Evolutionary conservation across 2,329 filamentous ascomycete genomes (phyloP), one percentile per base, ranked within the genome.

Genomic region (Cladophialophora bantiana): DNA sequence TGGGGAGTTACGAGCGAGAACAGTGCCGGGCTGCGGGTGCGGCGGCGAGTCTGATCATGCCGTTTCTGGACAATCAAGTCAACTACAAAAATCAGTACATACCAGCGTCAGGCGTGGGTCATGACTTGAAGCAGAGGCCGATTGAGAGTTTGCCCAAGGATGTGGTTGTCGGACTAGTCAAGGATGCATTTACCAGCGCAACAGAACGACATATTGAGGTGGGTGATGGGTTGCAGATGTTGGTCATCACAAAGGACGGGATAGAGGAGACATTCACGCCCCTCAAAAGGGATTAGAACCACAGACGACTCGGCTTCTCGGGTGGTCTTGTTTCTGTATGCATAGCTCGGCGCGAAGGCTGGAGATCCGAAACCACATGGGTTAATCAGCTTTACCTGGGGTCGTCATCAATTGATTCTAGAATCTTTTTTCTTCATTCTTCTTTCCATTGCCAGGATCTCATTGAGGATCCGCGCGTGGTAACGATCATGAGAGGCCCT

Each of bases 1-100:
- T 99, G 50, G 95, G 95, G 73, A 96, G 92, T 78, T 99, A 98
- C 82, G 95, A 99, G 85, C 86, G 95, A 72, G 95, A 99, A 83
- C 92, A 96, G 83, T 97, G 94, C 83, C 89, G 94, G 72, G 94
- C 95, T 40, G 95, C 92, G 50, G 95, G 95, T 74, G 94, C 95
- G 13, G 94, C 94, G 20, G 90, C 93, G 62, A 95, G 92, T 76
- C 83, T 99, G 80, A 99, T 99, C 81, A 99, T 97, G 92, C 95
- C 95, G 1, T 99, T 99, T 85, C 83, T 99, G 76, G 95, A 99
- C 81, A 99, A 99, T 80, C 96, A 99, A 82, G 95, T 99, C 84
- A 98, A 98, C 83, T 94, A 94, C 85, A 99, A 97, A 87, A 99
- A 99, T 80, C 94, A 97, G 84, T 96, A 97, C 78, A 85, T 95